Conservation (phyloP, 306 rosid genomes). For the Ormosia emarginata region DNA sequence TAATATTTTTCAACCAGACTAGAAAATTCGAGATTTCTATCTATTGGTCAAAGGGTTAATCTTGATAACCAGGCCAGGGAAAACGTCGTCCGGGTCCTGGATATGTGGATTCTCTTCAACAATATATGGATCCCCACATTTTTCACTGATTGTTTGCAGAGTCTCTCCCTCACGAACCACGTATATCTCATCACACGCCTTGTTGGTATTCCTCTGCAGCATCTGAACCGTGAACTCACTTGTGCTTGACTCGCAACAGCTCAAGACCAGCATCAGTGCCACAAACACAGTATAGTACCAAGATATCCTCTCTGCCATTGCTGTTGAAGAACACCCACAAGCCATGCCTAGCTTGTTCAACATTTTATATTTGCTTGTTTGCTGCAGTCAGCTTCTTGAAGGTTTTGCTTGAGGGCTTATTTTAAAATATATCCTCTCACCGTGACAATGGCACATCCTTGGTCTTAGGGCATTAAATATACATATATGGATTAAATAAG, state of each 20-base stretch:
- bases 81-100: conserved; percentile 77
- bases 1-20: background rate
- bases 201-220: background rate
- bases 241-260: conserved; percentile 35
- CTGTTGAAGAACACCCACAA: conserved; percentile 16
- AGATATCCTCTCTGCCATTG: conserved; percentile 24
- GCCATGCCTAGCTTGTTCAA: background rate
- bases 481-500: background rate
- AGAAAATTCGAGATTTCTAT: background rate
- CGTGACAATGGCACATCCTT: background rate
- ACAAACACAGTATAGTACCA: background rate
- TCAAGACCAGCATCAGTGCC: conserved; percentile 16
- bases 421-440: background rate
- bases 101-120: conserved; percentile 84
- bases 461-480: background rate
- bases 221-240: conserved; percentile 11
- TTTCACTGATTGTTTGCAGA: conserved; percentile 69
- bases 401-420: background rate
- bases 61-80: conserved; percentile 81
- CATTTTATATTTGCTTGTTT: background rate
- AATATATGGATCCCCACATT: conserved; percentile 75
- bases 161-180: conserved; percentile 85
- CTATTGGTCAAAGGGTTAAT: conserved; percentile 50
- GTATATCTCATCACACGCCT: conserved; percentile 66
- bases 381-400: background rate